Conservation (phyloP, 2,329 filamentous ascomycete species). For the Colletotrichum scovillei region DNA sequence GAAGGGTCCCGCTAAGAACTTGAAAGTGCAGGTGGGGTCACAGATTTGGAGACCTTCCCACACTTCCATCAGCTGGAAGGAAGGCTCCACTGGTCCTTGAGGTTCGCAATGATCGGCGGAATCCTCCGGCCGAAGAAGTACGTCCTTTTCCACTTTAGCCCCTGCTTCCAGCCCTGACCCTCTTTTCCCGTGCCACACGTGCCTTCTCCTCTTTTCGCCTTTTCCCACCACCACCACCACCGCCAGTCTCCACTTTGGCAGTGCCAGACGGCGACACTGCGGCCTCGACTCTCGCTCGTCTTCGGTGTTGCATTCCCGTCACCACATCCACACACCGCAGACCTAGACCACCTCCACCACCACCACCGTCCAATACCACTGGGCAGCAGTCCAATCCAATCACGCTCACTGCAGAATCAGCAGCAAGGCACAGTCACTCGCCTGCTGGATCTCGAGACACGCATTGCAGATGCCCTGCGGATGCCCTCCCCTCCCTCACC, state of each 20-base stretch:
- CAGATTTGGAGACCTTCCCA: not conserved
- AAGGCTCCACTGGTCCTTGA: too few species aligned
- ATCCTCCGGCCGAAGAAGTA: not conserved
- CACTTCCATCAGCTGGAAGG: too few species aligned
- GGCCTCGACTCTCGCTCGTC: not conserved
- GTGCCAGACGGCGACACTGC: not conserved
- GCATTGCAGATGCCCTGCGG: not conserved
- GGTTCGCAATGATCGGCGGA: constrained; percentile 22
- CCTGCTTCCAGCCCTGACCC: not conserved
- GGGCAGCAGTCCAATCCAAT: not conserved
- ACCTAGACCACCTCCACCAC: not conserved
- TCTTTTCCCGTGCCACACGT: not conserved
- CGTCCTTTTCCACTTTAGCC: not conserved
- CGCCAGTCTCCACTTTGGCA: not conserved
- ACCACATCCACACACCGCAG: not conserved
- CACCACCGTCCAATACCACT: not conserved
- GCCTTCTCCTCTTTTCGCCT: not conserved
- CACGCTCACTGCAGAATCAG: constrained; percentile 2
- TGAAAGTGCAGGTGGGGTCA: not conserved
- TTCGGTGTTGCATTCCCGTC: constrained; percentile 20
- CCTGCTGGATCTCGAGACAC: constrained; percentile 27
- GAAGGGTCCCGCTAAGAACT: too few species aligned
- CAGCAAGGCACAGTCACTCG: not conserved
- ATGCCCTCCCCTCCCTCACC: too few species aligned
- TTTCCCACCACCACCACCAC: not conserved